These are phyloP conservation scores for Globisporangium spiculum DNA, from an alignment of 352 stramenopile species.

Conservation along the genomic window DNA sequence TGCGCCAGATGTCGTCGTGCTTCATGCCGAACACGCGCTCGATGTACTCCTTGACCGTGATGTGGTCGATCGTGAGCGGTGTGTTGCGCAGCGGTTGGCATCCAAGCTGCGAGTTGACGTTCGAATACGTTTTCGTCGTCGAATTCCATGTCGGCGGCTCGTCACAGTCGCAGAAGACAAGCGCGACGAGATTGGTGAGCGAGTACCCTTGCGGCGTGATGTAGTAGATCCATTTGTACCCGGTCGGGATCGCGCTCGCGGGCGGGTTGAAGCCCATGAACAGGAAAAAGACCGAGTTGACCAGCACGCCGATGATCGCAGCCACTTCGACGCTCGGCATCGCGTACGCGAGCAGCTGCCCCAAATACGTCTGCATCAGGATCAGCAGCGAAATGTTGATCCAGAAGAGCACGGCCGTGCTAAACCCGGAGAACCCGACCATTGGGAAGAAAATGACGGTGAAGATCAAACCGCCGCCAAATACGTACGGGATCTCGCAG, in stretches of 20 bases:
- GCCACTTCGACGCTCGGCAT: conserved; percentile 38
- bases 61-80: conserved; percentile 3
- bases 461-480: conserved; percentile 34
- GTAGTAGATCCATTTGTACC: conserved; percentile 45
- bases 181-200: conserved; percentile 32
- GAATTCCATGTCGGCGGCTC: neutral
- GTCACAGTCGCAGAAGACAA: conserved; percentile 45
- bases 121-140: neutral
- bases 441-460: conserved; percentile 44
- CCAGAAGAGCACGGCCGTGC: conserved; percentile 37
- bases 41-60: conserved; percentile 31
- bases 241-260: conserved; percentile 27
- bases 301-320: conserved; percentile 29
- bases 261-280: conserved; percentile 47
- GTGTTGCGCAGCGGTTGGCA: conserved; percentile 4
- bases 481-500: conserved; percentile 68
- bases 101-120: conserved; percentile 13
- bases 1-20: conserved; percentile 22
- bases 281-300: conserved; percentile 37
- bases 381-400: conserved; percentile 29
- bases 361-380: conserved; percentile 38
- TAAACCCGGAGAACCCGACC: conserved; percentile 40
- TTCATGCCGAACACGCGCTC: conserved; percentile 28
- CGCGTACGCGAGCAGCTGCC: conserved; percentile 31
- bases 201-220: conserved; percentile 33